Conservation (phyloP, 805 yeast genomes). For the Kluyveromyces dobzhanskii region DNA sequence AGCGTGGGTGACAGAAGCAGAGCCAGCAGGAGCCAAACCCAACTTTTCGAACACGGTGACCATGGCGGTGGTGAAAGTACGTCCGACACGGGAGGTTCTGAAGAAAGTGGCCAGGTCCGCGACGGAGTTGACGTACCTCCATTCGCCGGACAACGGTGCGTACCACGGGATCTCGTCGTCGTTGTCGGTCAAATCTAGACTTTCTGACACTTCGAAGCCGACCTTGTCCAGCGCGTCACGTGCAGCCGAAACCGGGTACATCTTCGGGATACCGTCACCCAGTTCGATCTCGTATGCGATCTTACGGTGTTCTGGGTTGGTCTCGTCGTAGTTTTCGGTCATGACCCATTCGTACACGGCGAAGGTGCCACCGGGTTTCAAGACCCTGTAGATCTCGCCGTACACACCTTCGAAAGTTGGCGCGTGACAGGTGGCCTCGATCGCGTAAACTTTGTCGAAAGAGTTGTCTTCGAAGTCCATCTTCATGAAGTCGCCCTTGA, state of each 20-base stretch:
- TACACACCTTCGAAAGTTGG: conserved; percentile 95
- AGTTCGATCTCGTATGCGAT: conserved; percentile 95
- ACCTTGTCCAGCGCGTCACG: conserved; percentile 75
- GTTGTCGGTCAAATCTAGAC: conserved; percentile 73
- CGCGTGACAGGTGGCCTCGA: conserved; percentile 98
- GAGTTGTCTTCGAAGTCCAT: conserved; percentile 89
- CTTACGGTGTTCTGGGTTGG: conserved; percentile 80
- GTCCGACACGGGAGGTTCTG: conserved; percentile 84
- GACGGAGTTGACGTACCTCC: conserved; percentile 74
- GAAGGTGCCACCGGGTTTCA: conserved; percentile 95
- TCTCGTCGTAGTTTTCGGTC: conserved; percentile 89
- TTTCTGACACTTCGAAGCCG: conserved; percentile 75
- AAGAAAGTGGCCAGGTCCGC: conserved; percentile 74
- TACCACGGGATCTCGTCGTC: conserved; percentile 93
- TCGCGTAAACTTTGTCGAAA: conserved; percentile 95
- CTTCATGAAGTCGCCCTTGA: conserved; percentile 98
- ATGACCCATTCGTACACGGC: conserved; percentile 99
- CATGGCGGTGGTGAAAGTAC: conserved; percentile 71
- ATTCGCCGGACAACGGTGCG: conserved; percentile 92
- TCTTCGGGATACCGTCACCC: conserved; percentile 98
- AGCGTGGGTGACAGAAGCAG: conserved; percentile 81
- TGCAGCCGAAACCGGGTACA: conserved; percentile 82
- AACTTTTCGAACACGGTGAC: conserved; percentile 77
- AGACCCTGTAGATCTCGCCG: conserved; percentile 84
- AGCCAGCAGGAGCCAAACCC: conserved; percentile 90